These are phyloP conservation scores for Arctostaphylos glauca DNA, from an alignment of 148 eudicot species.

Conservation along the genomic window DNA sequence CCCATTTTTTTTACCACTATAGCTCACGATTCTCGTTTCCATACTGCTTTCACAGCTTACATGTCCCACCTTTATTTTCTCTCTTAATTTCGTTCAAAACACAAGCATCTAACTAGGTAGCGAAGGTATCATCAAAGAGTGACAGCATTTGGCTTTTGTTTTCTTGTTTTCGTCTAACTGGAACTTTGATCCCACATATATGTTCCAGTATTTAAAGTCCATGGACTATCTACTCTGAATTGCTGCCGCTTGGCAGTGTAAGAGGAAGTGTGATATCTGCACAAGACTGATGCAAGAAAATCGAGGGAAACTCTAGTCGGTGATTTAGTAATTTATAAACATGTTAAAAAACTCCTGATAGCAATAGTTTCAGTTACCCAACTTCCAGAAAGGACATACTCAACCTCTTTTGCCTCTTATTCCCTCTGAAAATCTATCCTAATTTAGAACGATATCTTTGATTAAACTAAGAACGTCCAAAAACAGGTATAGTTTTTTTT, in stretches of 20 bases:
- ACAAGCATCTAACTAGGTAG: too few species aligned
- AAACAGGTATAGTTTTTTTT: background rate
- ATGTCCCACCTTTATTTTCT: too few species aligned
- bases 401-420: background rate
- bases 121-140: too few species aligned
- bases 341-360: background rate
- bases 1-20: background rate
- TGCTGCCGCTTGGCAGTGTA: background rate
- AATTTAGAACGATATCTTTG: background rate
- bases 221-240: background rate
- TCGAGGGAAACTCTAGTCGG: background rate
- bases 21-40: too few species aligned
- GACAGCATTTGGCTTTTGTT: too few species aligned
- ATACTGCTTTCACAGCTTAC: too few species aligned
- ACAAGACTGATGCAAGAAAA: background rate
- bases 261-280: background rate
- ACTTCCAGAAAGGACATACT: background rate
- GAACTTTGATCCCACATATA: background rate
- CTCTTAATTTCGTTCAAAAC: too few species aligned
- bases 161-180: too few species aligned
- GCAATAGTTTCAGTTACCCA: background rate
- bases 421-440: background rate
- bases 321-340: background rate
- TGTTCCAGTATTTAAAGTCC: background rate
- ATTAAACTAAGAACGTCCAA: background rate